Conservation (phyloP, 1,284 basidiomycete species). For the Xerocomus minutiporus region DNA sequence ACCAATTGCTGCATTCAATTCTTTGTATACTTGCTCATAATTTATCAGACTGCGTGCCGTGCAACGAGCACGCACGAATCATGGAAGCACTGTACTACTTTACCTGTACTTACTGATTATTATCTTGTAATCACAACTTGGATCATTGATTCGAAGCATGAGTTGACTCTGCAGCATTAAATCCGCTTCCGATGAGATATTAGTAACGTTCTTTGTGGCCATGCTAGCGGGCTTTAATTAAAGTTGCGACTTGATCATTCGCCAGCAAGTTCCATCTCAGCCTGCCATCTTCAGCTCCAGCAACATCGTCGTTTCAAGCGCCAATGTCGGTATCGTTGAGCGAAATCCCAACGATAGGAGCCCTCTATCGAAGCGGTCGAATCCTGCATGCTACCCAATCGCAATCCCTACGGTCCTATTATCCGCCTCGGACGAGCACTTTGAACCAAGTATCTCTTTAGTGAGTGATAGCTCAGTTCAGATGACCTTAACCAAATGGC, state of each 20-base stretch:
- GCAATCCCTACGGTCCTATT: slow-evolving; percentile 18
- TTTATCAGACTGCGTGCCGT: neutral
- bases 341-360: slow-evolving; percentile 49
- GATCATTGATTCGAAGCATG: slow-evolving; percentile 1
- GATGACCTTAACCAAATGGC: neutral
- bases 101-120: slow-evolving; percentile 13
- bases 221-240: neutral
- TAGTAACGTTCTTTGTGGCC: too few species aligned
- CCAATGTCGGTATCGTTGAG: slow-evolving; percentile 37
- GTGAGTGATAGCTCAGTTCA: slow-evolving; percentile 39
- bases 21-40: slow-evolving; percentile 12
- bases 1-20: slow-evolving; percentile 6
- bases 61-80: neutral
- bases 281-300: neutral
- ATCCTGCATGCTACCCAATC: slow-evolving; percentile 32
- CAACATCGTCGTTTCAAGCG: slow-evolving; percentile 5
- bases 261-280: neutral
- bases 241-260: neutral
- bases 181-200: too few species aligned
- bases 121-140: neutral
- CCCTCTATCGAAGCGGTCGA: slow-evolving; percentile 41
- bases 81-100: slow-evolving; percentile 6
- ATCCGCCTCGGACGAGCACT: slow-evolving; percentile 35
- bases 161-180: too few species aligned
- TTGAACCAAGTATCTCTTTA: slow-evolving; percentile 56